A percentile compares a stretch with the other conserved stretches of the same genome.
Conservation (phyloP, 805 yeast species). For the Ogataea methanolica region DNA sequence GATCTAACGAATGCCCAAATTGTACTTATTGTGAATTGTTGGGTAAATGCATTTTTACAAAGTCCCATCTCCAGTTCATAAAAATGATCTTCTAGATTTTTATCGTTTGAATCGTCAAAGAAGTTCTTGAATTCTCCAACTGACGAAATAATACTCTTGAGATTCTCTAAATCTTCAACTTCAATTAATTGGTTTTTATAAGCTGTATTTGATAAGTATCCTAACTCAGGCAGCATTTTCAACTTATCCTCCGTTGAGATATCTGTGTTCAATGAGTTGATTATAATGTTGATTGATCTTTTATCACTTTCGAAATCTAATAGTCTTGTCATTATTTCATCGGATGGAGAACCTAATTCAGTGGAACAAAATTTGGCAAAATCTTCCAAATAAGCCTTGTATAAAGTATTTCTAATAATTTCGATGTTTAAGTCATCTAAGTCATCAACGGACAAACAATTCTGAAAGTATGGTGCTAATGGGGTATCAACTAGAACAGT, state of each 20-base stretch:
- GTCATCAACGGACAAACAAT: constrained; percentile 81
- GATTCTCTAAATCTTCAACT: constrained; percentile 83
- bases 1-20: constrained; percentile 97
- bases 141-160: constrained; percentile 57
- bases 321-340: constrained; percentile 72
- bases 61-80: constrained; percentile 88
- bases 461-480: constrained; percentile 91
- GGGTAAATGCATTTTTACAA: constrained; percentile 91
- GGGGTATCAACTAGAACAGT: constrained; percentile 96
- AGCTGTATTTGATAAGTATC: constrained; percentile 68
- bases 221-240: constrained; percentile 74
- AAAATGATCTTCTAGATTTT: constrained; percentile 88
- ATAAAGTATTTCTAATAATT: constrained; percentile 84
- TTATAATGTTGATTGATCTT: constrained; percentile 84
- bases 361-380: constrained; percentile 61
- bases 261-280: constrained; percentile 85
- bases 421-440: constrained; percentile 95
- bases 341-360: constrained; percentile 69
- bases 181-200: constrained; percentile 61
- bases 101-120: constrained; percentile 45
- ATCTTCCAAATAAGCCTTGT: constrained; percentile 90
- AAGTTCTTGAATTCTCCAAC: constrained; percentile 64
- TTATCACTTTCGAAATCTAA: constrained; percentile 93
- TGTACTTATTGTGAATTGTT: constrained; percentile 86
- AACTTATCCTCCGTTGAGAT: constrained; percentile 68